Evolutionary conservation across 192 early-diverging fungal species (phyloP).

Genomic region (Fimicolochytrium jonesii): DNA sequence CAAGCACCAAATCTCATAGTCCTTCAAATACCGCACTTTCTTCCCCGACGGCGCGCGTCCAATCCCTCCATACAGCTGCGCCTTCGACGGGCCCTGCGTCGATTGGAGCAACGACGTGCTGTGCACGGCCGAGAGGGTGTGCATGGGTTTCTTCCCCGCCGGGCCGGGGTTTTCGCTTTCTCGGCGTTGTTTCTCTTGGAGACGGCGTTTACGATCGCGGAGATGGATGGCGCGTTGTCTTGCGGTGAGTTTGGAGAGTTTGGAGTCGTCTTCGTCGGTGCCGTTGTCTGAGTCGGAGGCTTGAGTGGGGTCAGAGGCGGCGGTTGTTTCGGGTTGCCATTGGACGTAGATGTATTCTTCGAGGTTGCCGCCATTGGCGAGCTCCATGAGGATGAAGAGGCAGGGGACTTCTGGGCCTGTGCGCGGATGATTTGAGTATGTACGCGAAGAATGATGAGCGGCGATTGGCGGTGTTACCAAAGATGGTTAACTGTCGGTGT

Average conservation of each 20-base stretch:
- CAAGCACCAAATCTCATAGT: slow-evolving; percentile 74
- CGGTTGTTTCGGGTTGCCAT: slow-evolving; percentile 26
- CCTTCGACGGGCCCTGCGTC: background rate
- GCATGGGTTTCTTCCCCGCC: too few species aligned
- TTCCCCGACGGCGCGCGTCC: slow-evolving; percentile 25
- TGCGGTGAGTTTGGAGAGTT: background rate
- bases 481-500: slow-evolving; percentile 66
- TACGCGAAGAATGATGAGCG: too few species aligned
- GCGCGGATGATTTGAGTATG: background rate
- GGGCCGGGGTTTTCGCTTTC: too few species aligned
- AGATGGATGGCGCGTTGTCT: slow-evolving; percentile 9
- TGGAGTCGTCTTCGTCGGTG: background rate
- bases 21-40: slow-evolving; percentile 38
- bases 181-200: background rate
- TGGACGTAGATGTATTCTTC: slow-evolving; percentile 81
- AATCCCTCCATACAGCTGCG: slow-evolving; percentile 33
- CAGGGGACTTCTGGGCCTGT: slow-evolving; percentile 82
- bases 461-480: too few species aligned
- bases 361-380: slow-evolving; percentile 89
- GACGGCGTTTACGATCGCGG: slow-evolving; percentile 13
- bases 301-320: background rate
- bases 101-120: background rate
- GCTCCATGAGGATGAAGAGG: slow-evolving; percentile 90
- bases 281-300: background rate
- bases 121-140: background rate